Percentiles rank a stretch among this genome's conserved stretches.
Evolutionary conservation across 257 asterid species (phyloP).

Genomic region (Solanum arcanum): DNA sequence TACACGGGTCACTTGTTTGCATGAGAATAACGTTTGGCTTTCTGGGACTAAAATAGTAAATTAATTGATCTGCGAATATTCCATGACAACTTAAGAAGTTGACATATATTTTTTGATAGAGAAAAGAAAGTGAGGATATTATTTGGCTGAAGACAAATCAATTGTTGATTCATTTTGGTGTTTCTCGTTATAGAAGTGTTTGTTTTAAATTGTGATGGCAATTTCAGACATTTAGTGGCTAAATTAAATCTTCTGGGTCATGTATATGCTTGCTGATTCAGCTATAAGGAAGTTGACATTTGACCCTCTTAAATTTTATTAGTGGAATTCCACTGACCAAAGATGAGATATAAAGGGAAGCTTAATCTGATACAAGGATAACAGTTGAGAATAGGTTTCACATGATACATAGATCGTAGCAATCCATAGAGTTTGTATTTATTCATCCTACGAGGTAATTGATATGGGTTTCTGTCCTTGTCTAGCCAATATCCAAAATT

Average conservation of each 20-base stretch:
- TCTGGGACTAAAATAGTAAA: background rate
- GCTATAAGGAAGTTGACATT: background rate
- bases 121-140: background rate
- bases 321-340: background rate
- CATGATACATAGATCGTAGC: background rate
- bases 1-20: background rate
- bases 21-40: background rate
- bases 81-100: background rate
- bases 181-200: background rate
- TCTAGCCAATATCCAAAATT: background rate
- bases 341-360: background rate
- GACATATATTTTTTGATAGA: background rate
- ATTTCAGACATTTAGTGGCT: background rate
- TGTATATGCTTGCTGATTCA: background rate
- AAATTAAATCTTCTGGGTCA: background rate
- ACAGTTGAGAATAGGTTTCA: background rate
- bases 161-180: background rate
- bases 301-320: background rate
- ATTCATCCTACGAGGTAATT: background rate
- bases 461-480: background rate
- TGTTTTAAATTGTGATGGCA: background rate
- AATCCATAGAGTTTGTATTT: background rate
- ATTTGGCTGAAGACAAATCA: background rate
- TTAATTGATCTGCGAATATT: background rate
- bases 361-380: background rate